A percentile compares a stretch with the other conserved stretches of the same genome.
phyloP scores from a whole-genome alignment of 2,329 filamentous ascomycete species.

The Pseudogymnoascus sp. region DNA sequence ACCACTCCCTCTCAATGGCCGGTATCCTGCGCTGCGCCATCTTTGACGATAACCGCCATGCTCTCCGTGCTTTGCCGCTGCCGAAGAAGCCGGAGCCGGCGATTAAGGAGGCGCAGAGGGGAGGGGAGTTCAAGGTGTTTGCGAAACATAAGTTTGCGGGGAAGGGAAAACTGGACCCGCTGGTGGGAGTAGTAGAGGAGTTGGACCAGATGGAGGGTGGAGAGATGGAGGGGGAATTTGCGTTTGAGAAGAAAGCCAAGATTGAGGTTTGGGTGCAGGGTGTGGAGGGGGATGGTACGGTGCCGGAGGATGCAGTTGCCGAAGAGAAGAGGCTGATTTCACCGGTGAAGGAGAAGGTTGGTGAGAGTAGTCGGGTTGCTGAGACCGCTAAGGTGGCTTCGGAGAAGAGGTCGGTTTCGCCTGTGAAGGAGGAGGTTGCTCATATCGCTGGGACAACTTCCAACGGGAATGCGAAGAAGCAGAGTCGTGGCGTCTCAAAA shows the following conservation, averaged over 20 bases:
- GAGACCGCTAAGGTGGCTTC: no score
- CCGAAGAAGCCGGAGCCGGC: conserved; percentile 11
- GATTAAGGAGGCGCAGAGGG: background rate
- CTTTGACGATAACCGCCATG: conserved; percentile 2
- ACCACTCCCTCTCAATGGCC: conserved; percentile 13
- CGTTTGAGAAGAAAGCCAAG: background rate
- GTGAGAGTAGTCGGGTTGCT: background rate
- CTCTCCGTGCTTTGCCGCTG: conserved; percentile 6
- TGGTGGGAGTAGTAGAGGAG: background rate
- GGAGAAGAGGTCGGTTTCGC: no score
- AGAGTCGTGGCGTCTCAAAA: background rate
- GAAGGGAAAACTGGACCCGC: background rate
- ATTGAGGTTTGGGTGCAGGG: background rate
- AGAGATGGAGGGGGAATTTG: background rate
- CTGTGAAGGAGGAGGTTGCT: no score
- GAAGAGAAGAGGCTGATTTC: background rate
- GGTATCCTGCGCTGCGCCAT: conserved; percentile 18
- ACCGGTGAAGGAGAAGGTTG: background rate
- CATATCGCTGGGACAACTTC: background rate
- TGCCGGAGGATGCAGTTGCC: background rate
- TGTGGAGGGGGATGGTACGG: background rate
- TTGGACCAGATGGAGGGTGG: background rate
- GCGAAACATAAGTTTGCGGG: background rate
- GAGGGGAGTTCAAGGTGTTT: background rate
- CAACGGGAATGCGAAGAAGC: background rate